Evolutionary conservation across 2,329 filamentous ascomycete genomes (phyloP).

Genomic region (Xylaria sp.): DNA sequence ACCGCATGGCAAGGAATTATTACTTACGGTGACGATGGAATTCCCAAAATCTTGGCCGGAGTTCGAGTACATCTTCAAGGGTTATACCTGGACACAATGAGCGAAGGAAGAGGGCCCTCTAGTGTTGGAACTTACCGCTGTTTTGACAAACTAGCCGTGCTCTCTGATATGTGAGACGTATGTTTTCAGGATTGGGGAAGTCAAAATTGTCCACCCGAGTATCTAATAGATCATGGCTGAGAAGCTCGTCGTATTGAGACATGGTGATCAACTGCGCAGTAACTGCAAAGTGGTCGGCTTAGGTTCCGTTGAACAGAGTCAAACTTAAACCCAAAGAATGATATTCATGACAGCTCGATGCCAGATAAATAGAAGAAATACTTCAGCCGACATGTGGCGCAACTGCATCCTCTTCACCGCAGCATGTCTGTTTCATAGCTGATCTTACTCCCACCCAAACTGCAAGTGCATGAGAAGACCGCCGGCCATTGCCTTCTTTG

Average conservation of each 20-base stretch:
- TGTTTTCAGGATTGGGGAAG: constrained; percentile 33
- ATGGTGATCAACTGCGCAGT: constrained; percentile 7
- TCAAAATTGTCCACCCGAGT: constrained; percentile 29
- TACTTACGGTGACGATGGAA: constrained; percentile 43
- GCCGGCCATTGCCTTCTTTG: neutral
- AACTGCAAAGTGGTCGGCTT: neutral
- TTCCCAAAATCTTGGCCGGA: constrained; percentile 45
- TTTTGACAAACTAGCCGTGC: constrained; percentile 34
- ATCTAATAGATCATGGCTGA: constrained; percentile 30
- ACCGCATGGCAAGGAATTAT: neutral
- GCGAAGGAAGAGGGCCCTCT: neutral
- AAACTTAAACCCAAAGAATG: neutral
- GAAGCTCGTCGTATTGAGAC: constrained; percentile 29
- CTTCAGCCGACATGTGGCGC: neutral
- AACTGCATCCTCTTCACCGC: neutral
- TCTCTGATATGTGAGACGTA: constrained; percentile 34
- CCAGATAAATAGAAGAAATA: neutral
- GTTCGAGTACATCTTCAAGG: constrained; percentile 40
- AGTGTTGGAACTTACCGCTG: constrained; percentile 25
- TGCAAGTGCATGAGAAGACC: neutral
- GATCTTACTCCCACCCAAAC: neutral
- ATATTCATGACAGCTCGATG: neutral
- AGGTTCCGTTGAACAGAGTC: neutral
- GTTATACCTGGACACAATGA: constrained; percentile 31
- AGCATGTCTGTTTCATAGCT: neutral